phyloP scores from a whole-genome alignment of 2,329 filamentous ascomycete species.

The Cladophialophora exuberans region DNA sequence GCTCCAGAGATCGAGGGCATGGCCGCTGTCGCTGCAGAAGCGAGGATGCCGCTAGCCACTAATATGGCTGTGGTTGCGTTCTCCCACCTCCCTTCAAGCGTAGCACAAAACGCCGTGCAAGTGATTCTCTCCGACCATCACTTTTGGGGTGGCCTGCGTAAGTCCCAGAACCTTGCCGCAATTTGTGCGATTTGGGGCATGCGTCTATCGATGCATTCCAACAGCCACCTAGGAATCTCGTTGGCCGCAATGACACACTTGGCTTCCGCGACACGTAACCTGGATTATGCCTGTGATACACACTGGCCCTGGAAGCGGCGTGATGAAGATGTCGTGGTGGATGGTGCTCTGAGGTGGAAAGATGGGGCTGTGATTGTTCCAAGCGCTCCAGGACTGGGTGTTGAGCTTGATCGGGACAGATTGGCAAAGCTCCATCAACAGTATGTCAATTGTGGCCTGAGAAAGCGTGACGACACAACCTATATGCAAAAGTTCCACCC shows the following conservation, averaged over 20 bases:
- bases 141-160: slow-evolving; percentile 50
- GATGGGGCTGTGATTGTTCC: slow-evolving; percentile 44
- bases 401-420: slow-evolving; percentile 45
- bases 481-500: slow-evolving; percentile 20
- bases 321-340: slow-evolving; percentile 46
- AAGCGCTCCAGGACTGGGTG: slow-evolving; percentile 40
- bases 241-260: slow-evolving; percentile 50
- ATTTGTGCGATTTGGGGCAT: slow-evolving; percentile 44
- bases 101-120: slow-evolving; percentile 46
- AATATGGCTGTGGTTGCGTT: slow-evolving; percentile 52
- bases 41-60: slow-evolving; percentile 48
- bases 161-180: slow-evolving; percentile 44
- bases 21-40: slow-evolving; percentile 47
- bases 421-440: slow-evolving; percentile 42
- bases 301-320: slow-evolving; percentile 52
- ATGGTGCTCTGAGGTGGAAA: slow-evolving; percentile 43
- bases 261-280: slow-evolving; percentile 45
- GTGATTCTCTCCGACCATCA: slow-evolving; percentile 49
- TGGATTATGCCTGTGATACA: slow-evolving; percentile 50
- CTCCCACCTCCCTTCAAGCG: slow-evolving; percentile 43
- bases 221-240: slow-evolving; percentile 49
- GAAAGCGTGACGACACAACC: slow-evolving; percentile 18
- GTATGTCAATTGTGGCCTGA: slow-evolving; percentile 43
- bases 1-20: slow-evolving; percentile 48
- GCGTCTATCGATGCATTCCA: slow-evolving; percentile 50